Percentiles rank a stretch among this genome's conserved stretches.
These are phyloP conservation scores for Sphagnum magellanicum DNA, from an alignment of 228 moss, liverwort and hornwort genomes.

Conservation along the genomic window DNA sequence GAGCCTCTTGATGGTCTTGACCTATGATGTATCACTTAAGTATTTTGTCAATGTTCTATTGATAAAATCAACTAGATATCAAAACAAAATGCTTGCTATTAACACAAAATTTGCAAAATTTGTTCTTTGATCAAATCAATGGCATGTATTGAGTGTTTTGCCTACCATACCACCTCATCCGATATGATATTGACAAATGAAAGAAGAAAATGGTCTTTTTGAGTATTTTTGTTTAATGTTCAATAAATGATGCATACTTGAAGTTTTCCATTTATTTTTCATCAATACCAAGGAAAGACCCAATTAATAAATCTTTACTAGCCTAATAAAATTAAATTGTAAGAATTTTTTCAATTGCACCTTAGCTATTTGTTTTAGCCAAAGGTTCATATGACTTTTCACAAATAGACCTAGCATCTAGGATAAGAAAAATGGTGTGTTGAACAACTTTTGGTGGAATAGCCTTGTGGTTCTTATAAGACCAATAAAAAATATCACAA, in stretches of 20 bases:
- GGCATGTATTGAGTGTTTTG: not conserved
- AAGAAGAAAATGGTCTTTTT: conserved; percentile 2
- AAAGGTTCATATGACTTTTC: conserved; percentile 1
- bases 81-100: not conserved
- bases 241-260: conserved; percentile 2
- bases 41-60: not conserved
- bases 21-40: not conserved
- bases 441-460: not conserved
- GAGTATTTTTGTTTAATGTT: conserved; percentile 1
- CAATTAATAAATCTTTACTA: not conserved
- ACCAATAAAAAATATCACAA: conserved; percentile 1
- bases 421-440: conserved; percentile 1
- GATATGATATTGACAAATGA: not conserved
- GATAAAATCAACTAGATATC: not conserved
- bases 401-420: not conserved
- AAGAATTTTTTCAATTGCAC: conserved; percentile 1
- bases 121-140: not conserved
- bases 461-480: conserved; percentile 1
- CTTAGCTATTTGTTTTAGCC: conserved; percentile 3
- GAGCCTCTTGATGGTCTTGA: not conserved
- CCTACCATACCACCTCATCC: conserved; percentile 1
- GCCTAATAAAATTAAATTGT: conserved; percentile 2
- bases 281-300: conserved; percentile 1
- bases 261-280: not conserved
- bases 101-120: not conserved